Evolutionary conservation across 148 eudicot species (phyloP).

Genomic region (Fallopia convolvulus): DNA sequence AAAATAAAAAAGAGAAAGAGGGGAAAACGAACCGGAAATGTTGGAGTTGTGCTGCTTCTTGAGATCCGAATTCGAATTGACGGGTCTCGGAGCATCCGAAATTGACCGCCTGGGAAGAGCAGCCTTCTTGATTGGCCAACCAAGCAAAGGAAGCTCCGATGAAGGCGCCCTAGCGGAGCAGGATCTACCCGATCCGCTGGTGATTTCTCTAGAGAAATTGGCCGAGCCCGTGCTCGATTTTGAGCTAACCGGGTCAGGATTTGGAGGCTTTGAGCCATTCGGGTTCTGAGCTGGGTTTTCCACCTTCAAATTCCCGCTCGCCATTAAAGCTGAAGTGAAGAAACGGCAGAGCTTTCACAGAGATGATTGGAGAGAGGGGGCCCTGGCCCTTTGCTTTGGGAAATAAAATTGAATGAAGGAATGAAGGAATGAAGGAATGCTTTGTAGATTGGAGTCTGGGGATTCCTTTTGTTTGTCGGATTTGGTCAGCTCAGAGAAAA

Average conservation of each 20-base stretch:
- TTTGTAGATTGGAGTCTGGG: neutral
- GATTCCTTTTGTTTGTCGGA: neutral
- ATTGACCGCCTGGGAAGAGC: constrained; percentile 21
- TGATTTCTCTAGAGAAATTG: constrained; percentile 6
- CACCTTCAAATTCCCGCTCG: neutral
- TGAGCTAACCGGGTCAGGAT: neutral
- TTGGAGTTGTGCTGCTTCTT: constrained; percentile 46
- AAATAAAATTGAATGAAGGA: neutral
- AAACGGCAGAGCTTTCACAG: neutral
- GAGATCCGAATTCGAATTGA: constrained; percentile 22
- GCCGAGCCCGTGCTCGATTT: neutral
- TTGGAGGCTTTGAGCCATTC: neutral
- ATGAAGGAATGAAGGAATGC: neutral
- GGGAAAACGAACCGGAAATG: constrained; percentile 46
- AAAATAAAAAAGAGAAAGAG: neutral
- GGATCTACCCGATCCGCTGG: constrained; percentile 8
- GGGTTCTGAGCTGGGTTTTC: neutral
- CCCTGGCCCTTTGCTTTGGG: neutral
- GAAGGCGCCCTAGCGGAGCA: constrained; percentile 19
- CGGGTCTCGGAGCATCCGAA: constrained; percentile 22
- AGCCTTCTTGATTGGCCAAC: constrained; percentile 76
- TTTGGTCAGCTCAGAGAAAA: neutral
- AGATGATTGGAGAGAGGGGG: neutral
- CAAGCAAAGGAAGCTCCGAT: constrained; percentile 33
- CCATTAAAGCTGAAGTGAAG: neutral